Conservation (phyloP, 805 yeast genomes). For the Teunomyces aglyptinius region DNA sequence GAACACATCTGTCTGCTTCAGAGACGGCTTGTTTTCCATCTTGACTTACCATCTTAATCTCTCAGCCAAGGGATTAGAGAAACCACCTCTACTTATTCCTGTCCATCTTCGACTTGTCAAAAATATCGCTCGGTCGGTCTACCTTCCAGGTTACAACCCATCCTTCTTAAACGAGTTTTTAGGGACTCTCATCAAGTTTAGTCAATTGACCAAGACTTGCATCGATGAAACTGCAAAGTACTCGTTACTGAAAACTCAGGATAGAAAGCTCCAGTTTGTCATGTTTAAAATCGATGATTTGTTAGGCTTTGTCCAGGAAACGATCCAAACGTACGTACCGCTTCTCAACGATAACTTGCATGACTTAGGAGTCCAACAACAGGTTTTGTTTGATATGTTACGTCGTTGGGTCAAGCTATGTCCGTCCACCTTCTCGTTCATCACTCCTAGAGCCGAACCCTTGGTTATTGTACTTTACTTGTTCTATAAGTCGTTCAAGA, state of each 20-base stretch:
- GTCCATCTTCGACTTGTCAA: slow-evolving; percentile 34
- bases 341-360: slow-evolving; percentile 19
- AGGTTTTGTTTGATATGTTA: slow-evolving; percentile 32
- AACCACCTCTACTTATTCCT: slow-evolving; percentile 20
- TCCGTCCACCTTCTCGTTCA: slow-evolving; percentile 29
- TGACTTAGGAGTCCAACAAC: slow-evolving; percentile 31
- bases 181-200: slow-evolving; percentile 23
- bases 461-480: slow-evolving; percentile 32
- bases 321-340: slow-evolving; percentile 29
- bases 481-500: slow-evolving; percentile 32
- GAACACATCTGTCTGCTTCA: slow-evolving; percentile 35
- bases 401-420: slow-evolving; percentile 34
- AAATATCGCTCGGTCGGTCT: slow-evolving; percentile 32
- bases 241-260: neutral
- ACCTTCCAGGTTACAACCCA: slow-evolving; percentile 36
- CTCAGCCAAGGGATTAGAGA: slow-evolving; percentile 9
- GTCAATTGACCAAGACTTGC: slow-evolving; percentile 8
- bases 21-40: slow-evolving; percentile 40
- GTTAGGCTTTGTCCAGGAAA: slow-evolving; percentile 19
- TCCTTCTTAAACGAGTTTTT: slow-evolving; percentile 29
- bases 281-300: slow-evolving; percentile 23
- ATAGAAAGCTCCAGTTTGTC: slow-evolving; percentile 12
- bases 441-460: slow-evolving; percentile 24
- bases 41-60: slow-evolving; percentile 25
- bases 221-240: neutral